These are phyloP conservation scores for Penstemon newberryi DNA, from an alignment of 257 asterid genomes.

Conservation along the genomic window DNA sequence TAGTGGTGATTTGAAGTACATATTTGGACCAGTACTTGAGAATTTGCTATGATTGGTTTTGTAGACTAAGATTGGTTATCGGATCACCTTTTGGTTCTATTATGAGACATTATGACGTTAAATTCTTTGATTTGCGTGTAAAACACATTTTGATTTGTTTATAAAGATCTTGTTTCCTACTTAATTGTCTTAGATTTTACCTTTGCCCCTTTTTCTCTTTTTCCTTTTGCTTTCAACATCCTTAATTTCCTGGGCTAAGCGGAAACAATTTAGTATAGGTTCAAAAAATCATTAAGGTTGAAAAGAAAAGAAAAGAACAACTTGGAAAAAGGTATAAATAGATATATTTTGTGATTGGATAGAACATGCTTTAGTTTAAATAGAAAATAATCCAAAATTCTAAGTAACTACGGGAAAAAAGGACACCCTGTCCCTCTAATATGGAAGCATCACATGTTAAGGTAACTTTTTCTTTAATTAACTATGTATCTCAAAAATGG, in stretches of 20 bases:
- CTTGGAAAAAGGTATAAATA: no score
- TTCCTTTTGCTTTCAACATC: conserved; percentile 24
- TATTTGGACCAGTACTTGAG: conserved; percentile 10
- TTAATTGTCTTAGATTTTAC: background rate
- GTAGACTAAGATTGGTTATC: conserved; percentile 1
- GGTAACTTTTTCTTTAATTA: no score
- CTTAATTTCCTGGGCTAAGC: conserved; percentile 18
- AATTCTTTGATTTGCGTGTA: conserved; percentile 36
- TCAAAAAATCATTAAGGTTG: background rate
- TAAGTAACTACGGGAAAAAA: background rate
- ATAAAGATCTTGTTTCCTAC: conserved; percentile 11
- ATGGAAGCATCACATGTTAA: background rate
- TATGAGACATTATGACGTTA: conserved; percentile 11
- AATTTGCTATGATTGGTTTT: background rate
- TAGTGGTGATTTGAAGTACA: conserved; percentile 7
- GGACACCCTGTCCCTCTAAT: background rate
- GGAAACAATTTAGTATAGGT: conserved; percentile 7
- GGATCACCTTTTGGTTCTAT: conserved; percentile 17
- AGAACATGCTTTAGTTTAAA: no score
- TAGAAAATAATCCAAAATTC: no score
- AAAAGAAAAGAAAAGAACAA: no score
- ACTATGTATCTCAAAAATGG: no score
- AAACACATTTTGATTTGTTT: conserved; percentile 10
- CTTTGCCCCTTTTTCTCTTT: conserved; percentile 18
- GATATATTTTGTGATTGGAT: no score